phyloP scores from a whole-genome alignment of 1,284 basidiomycete species.

The Ustilago loliicola region DNA sequence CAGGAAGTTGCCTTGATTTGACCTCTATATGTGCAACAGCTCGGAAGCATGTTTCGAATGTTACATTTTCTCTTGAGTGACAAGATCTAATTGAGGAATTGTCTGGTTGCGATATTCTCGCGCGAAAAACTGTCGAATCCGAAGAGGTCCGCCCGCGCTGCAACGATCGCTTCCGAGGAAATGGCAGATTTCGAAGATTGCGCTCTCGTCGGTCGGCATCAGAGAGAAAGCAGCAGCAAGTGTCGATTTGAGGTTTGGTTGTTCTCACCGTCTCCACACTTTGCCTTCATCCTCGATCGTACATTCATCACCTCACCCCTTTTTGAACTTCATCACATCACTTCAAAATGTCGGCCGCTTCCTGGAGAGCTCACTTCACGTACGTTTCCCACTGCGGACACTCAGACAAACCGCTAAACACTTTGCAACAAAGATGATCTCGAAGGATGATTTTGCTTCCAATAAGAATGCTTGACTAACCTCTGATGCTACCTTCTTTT shows the following conservation, averaged over 20 bases:
- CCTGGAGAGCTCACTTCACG: conserved; percentile 68
- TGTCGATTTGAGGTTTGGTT: conserved; percentile 15
- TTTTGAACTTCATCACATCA: conserved; percentile 14
- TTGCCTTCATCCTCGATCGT: conserved; percentile 6
- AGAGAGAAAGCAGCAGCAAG: neutral
- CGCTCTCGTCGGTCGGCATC: conserved; percentile 12
- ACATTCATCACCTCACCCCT: conserved; percentile 6
- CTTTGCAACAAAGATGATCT: neutral
- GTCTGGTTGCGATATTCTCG: neutral
- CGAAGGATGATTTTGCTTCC: neutral
- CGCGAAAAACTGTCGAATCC: conserved; percentile 5
- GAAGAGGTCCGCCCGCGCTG: conserved; percentile 34
- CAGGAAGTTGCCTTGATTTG: neutral
- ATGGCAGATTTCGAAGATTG: conserved; percentile 7
- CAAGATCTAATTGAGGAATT: neutral
- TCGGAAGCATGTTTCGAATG: neutral
- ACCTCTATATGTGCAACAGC: neutral
- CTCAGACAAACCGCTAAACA: neutral
- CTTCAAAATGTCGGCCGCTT: conserved; percentile 60
- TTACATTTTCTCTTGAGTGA: conserved; percentile 4
- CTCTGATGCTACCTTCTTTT: neutral
- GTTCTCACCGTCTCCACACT: conserved; percentile 20
- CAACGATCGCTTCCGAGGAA: conserved; percentile 42
- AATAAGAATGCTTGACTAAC: conserved; percentile 13
- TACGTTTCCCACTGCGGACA: conserved; percentile 38